phyloP scores from a whole-genome alignment of 208 protist species.

The Leishmania gerbilli region DNA sequence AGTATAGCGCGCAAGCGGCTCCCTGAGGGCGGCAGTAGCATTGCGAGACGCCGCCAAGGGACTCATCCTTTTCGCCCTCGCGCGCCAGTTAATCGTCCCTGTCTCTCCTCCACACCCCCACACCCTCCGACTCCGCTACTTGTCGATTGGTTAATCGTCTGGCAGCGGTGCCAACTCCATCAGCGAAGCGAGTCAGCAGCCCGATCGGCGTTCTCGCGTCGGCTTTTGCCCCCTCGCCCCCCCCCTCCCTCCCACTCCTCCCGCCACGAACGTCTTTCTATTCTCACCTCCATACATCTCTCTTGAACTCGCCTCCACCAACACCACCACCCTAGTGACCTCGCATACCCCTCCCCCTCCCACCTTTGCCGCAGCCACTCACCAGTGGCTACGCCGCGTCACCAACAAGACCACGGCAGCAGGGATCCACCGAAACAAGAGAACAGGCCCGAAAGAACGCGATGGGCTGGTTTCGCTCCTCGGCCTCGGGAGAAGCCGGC shows the following conservation, averaged over 20 bases:
- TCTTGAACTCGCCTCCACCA: neutral
- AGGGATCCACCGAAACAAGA: neutral
- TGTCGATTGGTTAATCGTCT: neutral
- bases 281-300: neutral
- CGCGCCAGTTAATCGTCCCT: neutral
- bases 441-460: neutral
- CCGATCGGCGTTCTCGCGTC: neutral
- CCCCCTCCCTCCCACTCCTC: neutral
- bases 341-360: neutral
- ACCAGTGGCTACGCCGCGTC: no score
- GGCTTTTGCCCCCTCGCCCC: neutral
- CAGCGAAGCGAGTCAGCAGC: neutral
- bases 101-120: neutral
- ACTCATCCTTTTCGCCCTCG: neutral
- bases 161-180: neutral
- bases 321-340: neutral
- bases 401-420: neutral
- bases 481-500: neutral
- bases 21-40: neutral
- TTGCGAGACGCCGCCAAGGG: neutral
- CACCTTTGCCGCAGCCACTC: neutral
- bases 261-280: neutral
- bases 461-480: conserved; percentile 19
- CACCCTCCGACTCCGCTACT: neutral
- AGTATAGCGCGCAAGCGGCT: neutral